These are phyloP conservation scores for Hericium rajendrae DNA, from an alignment of 768 basidiomycete species.

Conservation along the genomic window DNA sequence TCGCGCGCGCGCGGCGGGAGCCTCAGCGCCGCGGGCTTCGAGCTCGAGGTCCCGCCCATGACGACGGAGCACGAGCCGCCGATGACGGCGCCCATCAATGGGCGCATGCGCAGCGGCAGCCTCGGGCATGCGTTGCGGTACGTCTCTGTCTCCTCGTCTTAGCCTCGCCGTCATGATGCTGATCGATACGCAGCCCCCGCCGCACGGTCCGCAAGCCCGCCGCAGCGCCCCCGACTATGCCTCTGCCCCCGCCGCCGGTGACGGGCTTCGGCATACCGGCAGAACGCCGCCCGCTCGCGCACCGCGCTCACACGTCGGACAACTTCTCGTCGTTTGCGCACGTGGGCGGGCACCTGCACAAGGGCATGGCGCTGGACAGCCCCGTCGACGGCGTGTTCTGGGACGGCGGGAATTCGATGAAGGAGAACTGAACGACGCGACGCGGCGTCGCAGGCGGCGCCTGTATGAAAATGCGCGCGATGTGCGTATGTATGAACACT, in stretches of 20 bases:
- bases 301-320: conserved; percentile 6
- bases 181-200: conserved; percentile 3
- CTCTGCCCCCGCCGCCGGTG: conserved; percentile 6
- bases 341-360: background rate
- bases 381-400: background rate
- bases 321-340: background rate
- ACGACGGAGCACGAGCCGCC: background rate
- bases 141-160: background rate
- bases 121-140: conserved; percentile 8
- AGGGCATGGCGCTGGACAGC: background rate
- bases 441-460: background rate
- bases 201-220: conserved; percentile 12
- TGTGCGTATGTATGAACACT: conserved; percentile 6
- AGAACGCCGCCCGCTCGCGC: conserved; percentile 8
- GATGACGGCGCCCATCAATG: background rate
- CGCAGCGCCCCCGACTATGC: conserved; percentile 9
- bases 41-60: background rate
- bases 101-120: conserved; percentile 10
- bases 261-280: background rate
- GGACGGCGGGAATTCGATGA: background rate
- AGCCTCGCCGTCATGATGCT: background rate
- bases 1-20: conserved; percentile 10
- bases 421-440: background rate
- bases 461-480: background rate
- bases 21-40: background rate